phyloP scores from a whole-genome alignment of 192 early-diverging fungal species.

The Umbelopsis isabellina region DNA sequence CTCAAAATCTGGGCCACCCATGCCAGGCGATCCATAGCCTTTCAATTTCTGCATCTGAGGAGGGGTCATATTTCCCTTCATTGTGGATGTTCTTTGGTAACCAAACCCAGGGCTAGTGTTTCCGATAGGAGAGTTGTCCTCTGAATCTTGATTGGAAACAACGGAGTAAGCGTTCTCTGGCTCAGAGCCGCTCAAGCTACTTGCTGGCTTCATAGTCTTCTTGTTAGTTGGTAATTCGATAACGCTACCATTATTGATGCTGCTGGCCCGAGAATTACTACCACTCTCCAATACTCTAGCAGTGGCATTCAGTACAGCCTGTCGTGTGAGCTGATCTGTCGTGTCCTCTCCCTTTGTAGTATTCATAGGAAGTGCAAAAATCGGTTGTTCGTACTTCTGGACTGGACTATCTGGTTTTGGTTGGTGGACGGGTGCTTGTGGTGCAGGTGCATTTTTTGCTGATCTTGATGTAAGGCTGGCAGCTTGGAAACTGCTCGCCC shows the following conservation, averaged over 20 bases:
- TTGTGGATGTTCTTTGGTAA: neutral
- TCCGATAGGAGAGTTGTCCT: neutral
- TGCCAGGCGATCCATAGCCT: neutral
- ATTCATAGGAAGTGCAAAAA: neutral
- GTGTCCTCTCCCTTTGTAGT: neutral
- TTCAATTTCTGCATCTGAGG: neutral
- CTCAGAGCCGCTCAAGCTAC: constrained; percentile 12
- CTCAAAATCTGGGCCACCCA: constrained; percentile 9
- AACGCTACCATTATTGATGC: neutral
- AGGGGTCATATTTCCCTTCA: neutral
- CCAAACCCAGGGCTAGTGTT: neutral
- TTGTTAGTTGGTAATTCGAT: neutral
- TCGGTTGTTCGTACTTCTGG: neutral
- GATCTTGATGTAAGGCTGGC: too few species aligned
- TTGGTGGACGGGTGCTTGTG: too few species aligned
- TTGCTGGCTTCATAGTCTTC: neutral
- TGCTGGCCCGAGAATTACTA: neutral
- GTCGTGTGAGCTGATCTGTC: constrained; percentile 1
- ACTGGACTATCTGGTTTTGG: too few species aligned
- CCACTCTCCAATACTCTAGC: constrained; percentile 19
- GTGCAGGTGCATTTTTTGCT: too few species aligned
- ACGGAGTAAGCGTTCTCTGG: neutral
- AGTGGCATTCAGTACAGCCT: constrained; percentile 12
- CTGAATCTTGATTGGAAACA: constrained; percentile 5
- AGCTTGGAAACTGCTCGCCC: too few species aligned